A percentile compares a stretch with the other conserved stretches of the same genome.
phyloP scores from a whole-genome alignment of 352 stramenopile genomes.

The Globisporangium orthogonon region DNA sequence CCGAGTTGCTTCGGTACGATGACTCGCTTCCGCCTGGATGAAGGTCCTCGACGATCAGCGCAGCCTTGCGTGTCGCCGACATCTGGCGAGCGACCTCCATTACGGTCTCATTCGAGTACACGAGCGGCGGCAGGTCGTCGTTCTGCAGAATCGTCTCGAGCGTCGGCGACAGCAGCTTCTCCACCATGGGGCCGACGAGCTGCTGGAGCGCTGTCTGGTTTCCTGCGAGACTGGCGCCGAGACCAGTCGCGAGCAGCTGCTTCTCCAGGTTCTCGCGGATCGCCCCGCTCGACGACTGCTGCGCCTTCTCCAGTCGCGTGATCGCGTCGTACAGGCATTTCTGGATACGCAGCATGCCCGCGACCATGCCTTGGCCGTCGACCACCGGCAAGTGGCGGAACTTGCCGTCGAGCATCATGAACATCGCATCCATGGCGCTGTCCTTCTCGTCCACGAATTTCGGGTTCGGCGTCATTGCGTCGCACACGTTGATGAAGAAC shows the following conservation, averaged over 20 bases:
- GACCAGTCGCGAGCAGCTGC: conserved; percentile 52
- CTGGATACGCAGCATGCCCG: conserved; percentile 96
- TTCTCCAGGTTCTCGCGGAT: conserved; percentile 75
- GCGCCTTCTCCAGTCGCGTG: conserved; percentile 92
- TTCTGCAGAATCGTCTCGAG: conserved; percentile 79
- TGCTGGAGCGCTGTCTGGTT: conserved; percentile 66
- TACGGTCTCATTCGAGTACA: conserved; percentile 69
- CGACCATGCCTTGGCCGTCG: conserved; percentile 83
- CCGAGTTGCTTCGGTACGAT: conserved; percentile 19
- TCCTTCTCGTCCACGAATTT: conserved; percentile 88
- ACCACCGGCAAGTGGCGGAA: conserved; percentile 98
- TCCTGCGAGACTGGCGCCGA: conserved; percentile 39
- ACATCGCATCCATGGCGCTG: conserved; percentile 89
- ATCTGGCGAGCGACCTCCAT: conserved; percentile 86
- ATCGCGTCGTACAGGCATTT: conserved; percentile 99
- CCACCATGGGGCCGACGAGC: conserved; percentile 75
- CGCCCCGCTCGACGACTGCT: conserved; percentile 63
- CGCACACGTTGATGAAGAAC: conserved; percentile 75
- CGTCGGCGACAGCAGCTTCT: conserved; percentile 82
- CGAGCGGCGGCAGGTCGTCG: conserved; percentile 68
- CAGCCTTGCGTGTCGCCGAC: conserved; percentile 74
- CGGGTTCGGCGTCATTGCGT: conserved; percentile 83
- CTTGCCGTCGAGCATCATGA: conserved; percentile 86
- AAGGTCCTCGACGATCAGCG: conserved; percentile 71
- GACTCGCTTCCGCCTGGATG: conserved; percentile 20